Conservation (phyloP, 1,139 yeast species). For the Torulaspora globosa region DNA sequence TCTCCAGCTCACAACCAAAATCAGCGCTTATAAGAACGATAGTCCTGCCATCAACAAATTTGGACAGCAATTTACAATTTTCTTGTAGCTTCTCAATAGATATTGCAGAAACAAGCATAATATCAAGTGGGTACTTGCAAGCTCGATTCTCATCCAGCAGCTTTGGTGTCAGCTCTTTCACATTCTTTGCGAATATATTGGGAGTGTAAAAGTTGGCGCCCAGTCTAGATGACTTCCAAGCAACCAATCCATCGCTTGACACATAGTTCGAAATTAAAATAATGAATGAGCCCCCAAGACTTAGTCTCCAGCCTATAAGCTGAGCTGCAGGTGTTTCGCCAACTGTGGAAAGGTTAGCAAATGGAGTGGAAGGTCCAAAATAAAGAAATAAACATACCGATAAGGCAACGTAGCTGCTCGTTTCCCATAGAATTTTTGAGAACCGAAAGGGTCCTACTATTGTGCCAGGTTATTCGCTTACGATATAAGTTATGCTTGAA, state of each 20-base stretch:
- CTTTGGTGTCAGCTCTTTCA: conserved; percentile 18
- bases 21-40: conserved; percentile 27
- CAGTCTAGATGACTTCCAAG: conserved; percentile 34
- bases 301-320: conserved; percentile 34
- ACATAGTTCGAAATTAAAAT: conserved; percentile 29
- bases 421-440: conserved; percentile 7
- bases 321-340: conserved; percentile 36
- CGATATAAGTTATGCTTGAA: not conserved
- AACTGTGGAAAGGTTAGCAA: conserved; percentile 16
- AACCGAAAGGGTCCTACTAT: not conserved
- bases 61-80: conserved; percentile 19
- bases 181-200: conserved; percentile 28
- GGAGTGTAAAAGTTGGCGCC: conserved; percentile 35
- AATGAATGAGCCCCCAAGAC: conserved; percentile 30
- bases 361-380: not conserved
- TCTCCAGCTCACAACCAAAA: conserved; percentile 33
- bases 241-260: conserved; percentile 33
- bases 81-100: conserved; percentile 26
- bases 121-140: conserved; percentile 24
- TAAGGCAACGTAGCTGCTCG: conserved; percentile 20
- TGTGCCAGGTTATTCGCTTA: not conserved
- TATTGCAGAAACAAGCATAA: conserved; percentile 27
- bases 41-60: conserved; percentile 22
- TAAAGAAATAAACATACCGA: conserved; percentile 17
- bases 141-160: conserved; percentile 10